A percentile compares a stretch with the other conserved stretches of the same genome.
Evolutionary conservation across 2,329 filamentous ascomycete genomes (phyloP).

Genomic region (Colletotrichum sp.): DNA sequence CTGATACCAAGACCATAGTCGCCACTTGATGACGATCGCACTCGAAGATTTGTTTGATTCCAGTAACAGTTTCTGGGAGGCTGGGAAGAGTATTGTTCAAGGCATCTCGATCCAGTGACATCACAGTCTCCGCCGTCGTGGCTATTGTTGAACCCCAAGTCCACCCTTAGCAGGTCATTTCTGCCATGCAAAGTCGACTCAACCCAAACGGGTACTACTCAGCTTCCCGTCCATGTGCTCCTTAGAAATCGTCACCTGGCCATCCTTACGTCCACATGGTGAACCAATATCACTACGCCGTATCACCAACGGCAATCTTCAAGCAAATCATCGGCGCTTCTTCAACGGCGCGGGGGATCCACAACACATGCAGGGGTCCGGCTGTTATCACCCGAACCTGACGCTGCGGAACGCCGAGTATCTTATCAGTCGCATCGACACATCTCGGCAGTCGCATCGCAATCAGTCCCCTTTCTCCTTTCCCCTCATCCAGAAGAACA

Average conservation of each 20-base stretch:
- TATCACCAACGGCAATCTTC: neutral
- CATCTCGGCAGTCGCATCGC: neutral
- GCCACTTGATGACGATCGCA: neutral
- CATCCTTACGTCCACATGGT: neutral
- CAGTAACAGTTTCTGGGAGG: accelerated
- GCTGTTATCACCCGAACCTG: neutral
- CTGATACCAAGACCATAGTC: neutral
- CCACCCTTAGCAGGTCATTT: neutral
- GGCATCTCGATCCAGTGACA: neutral
- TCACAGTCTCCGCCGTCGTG: neutral
- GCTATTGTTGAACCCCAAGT: neutral
- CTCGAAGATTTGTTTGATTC: neutral
- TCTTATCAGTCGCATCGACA: neutral
- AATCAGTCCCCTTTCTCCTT: neutral
- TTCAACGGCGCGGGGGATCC: neutral
- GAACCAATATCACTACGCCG: neutral
- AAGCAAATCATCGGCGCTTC: neutral
- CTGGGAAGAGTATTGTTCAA: neutral
- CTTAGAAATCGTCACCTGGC: neutral
- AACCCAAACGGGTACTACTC: neutral
- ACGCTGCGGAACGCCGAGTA: neutral
- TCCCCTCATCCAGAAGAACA: neutral
- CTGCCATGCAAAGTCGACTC: neutral
- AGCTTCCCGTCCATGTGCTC: neutral
- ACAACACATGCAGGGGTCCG: neutral